Base-by-base conservation (phyloP, 1,139 yeast genomes). In the Pichia cactophila region DNA sequence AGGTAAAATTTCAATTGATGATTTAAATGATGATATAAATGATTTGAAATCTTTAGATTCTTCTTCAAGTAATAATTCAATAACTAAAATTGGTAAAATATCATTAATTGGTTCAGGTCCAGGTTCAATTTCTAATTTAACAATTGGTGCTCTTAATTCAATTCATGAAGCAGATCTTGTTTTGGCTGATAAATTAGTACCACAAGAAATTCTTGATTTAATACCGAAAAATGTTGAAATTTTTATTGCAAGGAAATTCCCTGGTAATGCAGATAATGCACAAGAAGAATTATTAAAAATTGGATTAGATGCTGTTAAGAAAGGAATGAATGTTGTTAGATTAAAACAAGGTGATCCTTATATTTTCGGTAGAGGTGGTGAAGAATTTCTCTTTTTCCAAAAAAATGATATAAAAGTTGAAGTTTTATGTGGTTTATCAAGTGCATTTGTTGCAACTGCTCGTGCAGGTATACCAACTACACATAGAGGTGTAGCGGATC, bases 341-440 rank as follows among this genome's bases (percentile, higher is more conserved):
- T 74, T 92, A 56, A 92, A 92, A 64, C 98, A 92, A 69, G 98
- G 98, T 41, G 98, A 92, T 64, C 97, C 98, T 6, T 92, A 88
- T 67, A 86, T 92, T 35, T 92, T 88, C 64, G 98, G 98, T 5
- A 80, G 98, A 56, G 98, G 98, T 39, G 97, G 96, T 36, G 97
- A 92, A 68, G 98, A 92, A 63, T 87, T 67, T 61, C 62, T 78
- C 17, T 89, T 72, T 64, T 92, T 90, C 66, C 63, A 73, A 33
- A 60, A 69, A 16, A 78, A 83, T 54, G 96, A 96, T 0, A 87
- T 62, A 60, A 72, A 67, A 29, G 95, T 96, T 7, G 61, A 66
- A 4, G 96, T 92, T 1, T 62, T 90, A 14, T 92, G 97, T 0
- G 98, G 98, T 1, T 74, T 92, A 50, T 84, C 96, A 2, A 87